Conservation (phyloP, 257 asterid genomes). For the Solanum tarijense region DNA sequence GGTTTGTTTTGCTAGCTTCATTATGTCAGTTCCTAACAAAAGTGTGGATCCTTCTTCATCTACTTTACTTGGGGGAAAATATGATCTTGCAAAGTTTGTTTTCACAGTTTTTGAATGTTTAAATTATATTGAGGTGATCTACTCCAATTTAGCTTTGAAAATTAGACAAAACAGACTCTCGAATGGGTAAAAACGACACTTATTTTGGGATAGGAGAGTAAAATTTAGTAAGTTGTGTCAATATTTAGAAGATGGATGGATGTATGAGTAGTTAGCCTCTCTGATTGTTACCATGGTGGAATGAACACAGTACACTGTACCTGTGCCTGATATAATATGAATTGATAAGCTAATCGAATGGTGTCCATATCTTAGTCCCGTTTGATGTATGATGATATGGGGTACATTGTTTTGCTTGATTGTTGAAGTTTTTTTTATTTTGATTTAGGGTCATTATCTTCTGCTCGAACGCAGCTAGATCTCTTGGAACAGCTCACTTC, state of each 20-base stretch:
- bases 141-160: no score
- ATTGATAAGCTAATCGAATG: neutral
- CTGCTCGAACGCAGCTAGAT: conserved; percentile 68
- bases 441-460: conserved; percentile 41
- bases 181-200: no score
- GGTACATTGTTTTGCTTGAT: neutral
- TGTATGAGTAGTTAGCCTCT: neutral
- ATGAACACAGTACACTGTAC: neutral
- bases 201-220: neutral
- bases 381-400: neutral
- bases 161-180: neutral
- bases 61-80: neutral
- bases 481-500: conserved; percentile 79
- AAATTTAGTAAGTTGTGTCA: neutral
- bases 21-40: no score
- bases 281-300: neutral
- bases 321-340: neutral
- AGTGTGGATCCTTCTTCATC: no score
- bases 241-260: neutral
- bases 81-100: neutral
- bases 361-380: neutral
- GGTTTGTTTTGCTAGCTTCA: no score
- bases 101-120: neutral
- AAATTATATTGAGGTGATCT: neutral
- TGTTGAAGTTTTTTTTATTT: neutral